A percentile compares a stretch with the other conserved stretches of the same genome.
phyloP scores from a whole-genome alignment of 1,284 basidiomycete genomes.

The Moesziomyces sp. region DNA sequence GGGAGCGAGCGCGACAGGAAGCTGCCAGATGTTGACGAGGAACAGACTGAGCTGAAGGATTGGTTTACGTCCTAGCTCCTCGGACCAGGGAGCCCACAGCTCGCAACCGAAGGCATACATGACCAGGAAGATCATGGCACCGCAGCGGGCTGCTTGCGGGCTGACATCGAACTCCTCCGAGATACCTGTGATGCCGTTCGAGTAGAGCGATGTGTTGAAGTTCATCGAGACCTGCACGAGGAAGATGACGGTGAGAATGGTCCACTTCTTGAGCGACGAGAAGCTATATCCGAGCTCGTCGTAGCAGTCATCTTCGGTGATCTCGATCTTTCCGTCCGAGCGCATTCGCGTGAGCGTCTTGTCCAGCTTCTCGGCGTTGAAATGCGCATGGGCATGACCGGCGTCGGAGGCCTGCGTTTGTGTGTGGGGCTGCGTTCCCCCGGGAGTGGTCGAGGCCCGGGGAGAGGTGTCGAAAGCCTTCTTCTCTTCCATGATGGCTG shows the following conservation, averaged over 20 bases:
- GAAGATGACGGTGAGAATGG: conserved; percentile 67
- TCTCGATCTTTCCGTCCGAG: conserved; percentile 43
- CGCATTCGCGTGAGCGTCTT: conserved; percentile 37
- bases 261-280: conserved; percentile 68
- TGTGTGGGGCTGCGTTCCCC: conserved; percentile 13
- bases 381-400: conserved; percentile 30
- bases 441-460: conserved; percentile 14
- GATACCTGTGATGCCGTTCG: conserved; percentile 62
- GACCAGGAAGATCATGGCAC: conserved; percentile 68
- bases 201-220: conserved; percentile 68
- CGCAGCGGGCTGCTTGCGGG: conserved; percentile 66
- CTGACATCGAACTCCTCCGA: conserved; percentile 66
- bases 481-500: conserved; percentile 25
- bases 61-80: conserved; percentile 66
- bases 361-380: conserved; percentile 45
- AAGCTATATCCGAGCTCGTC: conserved; percentile 56
- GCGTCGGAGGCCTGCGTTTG: conserved; percentile 14
- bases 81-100: conserved; percentile 67
- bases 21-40: conserved; percentile 67
- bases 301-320: conserved; percentile 48
- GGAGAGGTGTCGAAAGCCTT: conserved; percentile 11
- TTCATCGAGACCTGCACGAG: conserved; percentile 68
- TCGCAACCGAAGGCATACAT: conserved; percentile 68
- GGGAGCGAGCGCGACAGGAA: conserved; percentile 48
- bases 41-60: conserved; percentile 64